Evolutionary conservation across 768 basidiomycete genomes (phyloP).

Genomic region (Mycena rebaudengoi): DNA sequence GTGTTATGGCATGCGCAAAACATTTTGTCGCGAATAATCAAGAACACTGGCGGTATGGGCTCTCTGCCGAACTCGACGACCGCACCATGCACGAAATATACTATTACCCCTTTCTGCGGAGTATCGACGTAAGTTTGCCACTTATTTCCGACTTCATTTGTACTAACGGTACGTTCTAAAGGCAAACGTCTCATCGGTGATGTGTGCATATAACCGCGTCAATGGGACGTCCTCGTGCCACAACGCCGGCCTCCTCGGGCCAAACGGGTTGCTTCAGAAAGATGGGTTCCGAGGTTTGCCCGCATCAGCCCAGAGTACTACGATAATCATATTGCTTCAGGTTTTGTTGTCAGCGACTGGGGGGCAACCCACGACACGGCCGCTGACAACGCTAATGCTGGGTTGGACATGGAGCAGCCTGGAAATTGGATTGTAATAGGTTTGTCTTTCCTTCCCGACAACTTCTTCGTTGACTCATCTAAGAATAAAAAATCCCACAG

Average conservation of each 20-base stretch:
- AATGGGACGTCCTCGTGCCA: constrained; percentile 56
- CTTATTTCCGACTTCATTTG: background rate
- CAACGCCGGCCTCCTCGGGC: constrained; percentile 42
- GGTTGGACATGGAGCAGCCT: constrained; percentile 31
- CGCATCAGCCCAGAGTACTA: too few species aligned
- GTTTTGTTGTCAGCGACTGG: constrained; percentile 25
- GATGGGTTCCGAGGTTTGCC: constrained; percentile 23
- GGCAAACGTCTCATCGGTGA: constrained; percentile 44
- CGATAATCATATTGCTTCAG: background rate
- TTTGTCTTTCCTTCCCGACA: background rate
- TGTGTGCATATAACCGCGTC: constrained; percentile 42
- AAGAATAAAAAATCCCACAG: too few species aligned
- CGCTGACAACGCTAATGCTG: constrained; percentile 29
- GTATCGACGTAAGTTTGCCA: constrained; percentile 19
- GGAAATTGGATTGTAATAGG: constrained; percentile 49
- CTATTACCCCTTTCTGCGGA: constrained; percentile 29
- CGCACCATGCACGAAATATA: constrained; percentile 46
- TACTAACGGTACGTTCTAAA: background rate
- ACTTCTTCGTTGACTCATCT: too few species aligned
- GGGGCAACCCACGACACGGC: constrained; percentile 26
- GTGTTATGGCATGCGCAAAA: constrained; percentile 48
- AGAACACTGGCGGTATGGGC: constrained; percentile 25
- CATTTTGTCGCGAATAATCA: constrained; percentile 33
- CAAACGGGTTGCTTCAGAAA: constrained; percentile 8
- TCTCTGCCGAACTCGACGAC: constrained; percentile 41